These are phyloP conservation scores for Hygrophorus russula DNA, from an alignment of 768 basidiomycete genomes.

Conservation along the genomic window DNA sequence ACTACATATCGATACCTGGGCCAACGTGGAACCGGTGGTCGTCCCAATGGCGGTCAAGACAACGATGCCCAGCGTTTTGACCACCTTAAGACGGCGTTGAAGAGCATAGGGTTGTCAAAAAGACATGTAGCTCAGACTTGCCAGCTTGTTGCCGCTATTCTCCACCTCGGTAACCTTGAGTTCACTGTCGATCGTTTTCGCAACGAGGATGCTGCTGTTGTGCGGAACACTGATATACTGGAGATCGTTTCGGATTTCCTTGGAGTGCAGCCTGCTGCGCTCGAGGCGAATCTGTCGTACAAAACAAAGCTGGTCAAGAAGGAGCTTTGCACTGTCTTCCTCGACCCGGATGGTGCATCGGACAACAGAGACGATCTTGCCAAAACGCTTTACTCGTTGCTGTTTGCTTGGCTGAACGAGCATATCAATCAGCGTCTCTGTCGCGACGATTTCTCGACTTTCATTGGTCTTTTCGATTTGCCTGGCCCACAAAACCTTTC, in stretches of 20 bases:
- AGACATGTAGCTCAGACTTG: slow-evolving; percentile 92
- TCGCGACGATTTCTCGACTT: slow-evolving; percentile 84
- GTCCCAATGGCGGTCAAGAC: slow-evolving; percentile 41
- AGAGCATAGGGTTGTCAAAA: slow-evolving; percentile 88
- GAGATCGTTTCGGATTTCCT: slow-evolving; percentile 84
- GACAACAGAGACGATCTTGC: slow-evolving; percentile 93
- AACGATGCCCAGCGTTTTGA: slow-evolving; percentile 87
- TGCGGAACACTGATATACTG: slow-evolving; percentile 77
- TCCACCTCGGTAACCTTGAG: slow-evolving; percentile 93
- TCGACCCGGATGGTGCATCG: slow-evolving; percentile 88
- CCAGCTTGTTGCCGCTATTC: slow-evolving; percentile 89
- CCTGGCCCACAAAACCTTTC: slow-evolving; percentile 89
- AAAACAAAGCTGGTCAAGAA: slow-evolving; percentile 89
- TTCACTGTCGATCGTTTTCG: slow-evolving; percentile 74
- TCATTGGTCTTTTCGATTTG: slow-evolving; percentile 89
- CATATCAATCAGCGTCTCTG: slow-evolving; percentile 93
- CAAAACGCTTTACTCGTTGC: slow-evolving; percentile 83
- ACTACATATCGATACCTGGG: slow-evolving; percentile 82
- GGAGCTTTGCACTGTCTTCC: slow-evolving; percentile 94
- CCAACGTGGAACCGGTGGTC: slow-evolving; percentile 38
- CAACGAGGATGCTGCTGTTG: slow-evolving; percentile 89
- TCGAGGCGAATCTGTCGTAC: slow-evolving; percentile 81
- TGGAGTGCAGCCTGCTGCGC: slow-evolving; percentile 59
- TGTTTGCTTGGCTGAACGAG: slow-evolving; percentile 96
- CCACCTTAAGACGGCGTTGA: slow-evolving; percentile 90